Conservation (phyloP, 768 basidiomycete species). For the Boletus eberwhitei region DNA sequence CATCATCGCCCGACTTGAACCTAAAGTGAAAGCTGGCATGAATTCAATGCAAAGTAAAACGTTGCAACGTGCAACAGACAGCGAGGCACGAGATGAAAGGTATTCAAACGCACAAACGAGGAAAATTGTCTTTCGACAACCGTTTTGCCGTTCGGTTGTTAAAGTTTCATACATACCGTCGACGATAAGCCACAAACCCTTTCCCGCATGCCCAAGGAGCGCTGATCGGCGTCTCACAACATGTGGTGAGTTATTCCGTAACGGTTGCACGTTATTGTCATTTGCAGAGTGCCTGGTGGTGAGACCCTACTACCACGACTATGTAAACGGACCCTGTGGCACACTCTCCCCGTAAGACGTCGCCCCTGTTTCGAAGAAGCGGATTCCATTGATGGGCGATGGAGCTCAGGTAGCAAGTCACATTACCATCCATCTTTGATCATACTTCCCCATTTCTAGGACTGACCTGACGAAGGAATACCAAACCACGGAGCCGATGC, state of each 20-base stretch:
- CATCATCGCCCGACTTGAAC: not conserved
- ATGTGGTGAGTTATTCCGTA: conserved; percentile 14
- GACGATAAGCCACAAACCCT: not conserved
- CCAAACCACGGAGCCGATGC: conserved; percentile 1
- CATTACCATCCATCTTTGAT: not conserved
- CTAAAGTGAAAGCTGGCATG: not conserved
- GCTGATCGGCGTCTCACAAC: conserved; percentile 13
- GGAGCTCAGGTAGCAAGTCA: not conserved
- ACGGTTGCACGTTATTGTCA: conserved; percentile 9
- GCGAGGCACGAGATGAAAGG: not conserved
- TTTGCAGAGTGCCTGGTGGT: conserved; percentile 16
- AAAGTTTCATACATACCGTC: not conserved
- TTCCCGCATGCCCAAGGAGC: not conserved
- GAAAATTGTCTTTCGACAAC: not conserved
- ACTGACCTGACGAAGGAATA: not conserved
- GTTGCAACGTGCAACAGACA: not conserved
- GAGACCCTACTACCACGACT: conserved; percentile 7
- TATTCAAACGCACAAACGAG: not conserved
- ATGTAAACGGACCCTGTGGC: conserved; percentile 22
- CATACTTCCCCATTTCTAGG: not conserved
- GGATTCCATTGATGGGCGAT: not conserved
- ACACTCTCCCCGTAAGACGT: not conserved
- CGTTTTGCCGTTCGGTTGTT: not conserved
- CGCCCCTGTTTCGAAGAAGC: conserved; percentile 11
- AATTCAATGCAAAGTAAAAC: conserved; percentile 6